Conservation (phyloP, 169 alveolate species). For the Cryptosporidium muris region DNA sequence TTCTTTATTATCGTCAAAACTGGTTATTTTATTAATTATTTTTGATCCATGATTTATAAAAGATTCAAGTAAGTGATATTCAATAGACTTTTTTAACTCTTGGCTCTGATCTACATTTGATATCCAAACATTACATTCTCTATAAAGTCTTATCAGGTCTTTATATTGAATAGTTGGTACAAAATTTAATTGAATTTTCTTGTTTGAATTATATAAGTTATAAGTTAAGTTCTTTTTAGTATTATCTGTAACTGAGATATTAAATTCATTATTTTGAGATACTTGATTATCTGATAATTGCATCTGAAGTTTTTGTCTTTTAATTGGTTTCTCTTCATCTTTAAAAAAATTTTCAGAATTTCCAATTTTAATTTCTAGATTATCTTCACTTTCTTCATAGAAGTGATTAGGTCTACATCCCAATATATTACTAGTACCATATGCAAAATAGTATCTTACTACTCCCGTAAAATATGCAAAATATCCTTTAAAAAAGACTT, state of each 20-base stretch:
- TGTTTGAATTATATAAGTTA: too few relatives aligned
- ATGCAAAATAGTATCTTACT: constrained; percentile 21
- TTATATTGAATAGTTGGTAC: too few relatives aligned
- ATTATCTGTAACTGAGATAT: background rate
- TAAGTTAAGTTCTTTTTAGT: too few relatives aligned
- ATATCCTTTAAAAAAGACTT: constrained; percentile 9
- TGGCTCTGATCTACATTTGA: too few relatives aligned
- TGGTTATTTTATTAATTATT: too few relatives aligned
- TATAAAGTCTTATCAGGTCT: too few relatives aligned
- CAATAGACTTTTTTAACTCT: too few relatives aligned
- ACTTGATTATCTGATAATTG: constrained; percentile 14
- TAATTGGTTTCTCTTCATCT: background rate
- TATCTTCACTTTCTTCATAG: background rate
- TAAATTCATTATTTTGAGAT: constrained; percentile 13
- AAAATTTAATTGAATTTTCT: too few relatives aligned
- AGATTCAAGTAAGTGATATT: too few relatives aligned
- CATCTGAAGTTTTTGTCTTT: constrained; percentile 14
- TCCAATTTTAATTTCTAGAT: background rate
- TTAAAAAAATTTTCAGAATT: background rate
- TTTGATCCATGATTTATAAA: too few relatives aligned
- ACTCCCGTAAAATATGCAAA: constrained; percentile 25
- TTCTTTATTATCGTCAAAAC: too few relatives aligned
- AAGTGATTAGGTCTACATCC: background rate
- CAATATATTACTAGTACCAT: constrained; percentile 47
- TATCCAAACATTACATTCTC: too few relatives aligned